Base-by-base conservation (phyloP, 768 basidiomycete genomes). In the Tylopilus sp. region DNA sequence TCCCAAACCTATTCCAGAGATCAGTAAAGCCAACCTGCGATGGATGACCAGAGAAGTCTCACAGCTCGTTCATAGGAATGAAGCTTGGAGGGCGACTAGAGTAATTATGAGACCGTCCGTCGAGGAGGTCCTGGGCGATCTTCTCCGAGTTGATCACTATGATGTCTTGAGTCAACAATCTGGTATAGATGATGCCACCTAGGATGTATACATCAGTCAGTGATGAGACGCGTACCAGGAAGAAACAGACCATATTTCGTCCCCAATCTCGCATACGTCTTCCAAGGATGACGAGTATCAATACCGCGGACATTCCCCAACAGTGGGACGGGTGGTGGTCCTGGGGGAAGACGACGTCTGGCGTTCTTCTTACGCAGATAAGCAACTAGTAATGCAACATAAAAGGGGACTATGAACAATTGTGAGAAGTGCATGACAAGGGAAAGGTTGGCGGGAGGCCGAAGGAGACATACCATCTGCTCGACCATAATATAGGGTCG, bases 61-160 rank as follows among this genome's bases (percentile, higher is more conserved):
- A 68, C 65, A 65, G 50, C 30, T 68, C 57, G 21, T 48, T 48
- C 42, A 63, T 43, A 13, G 42, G 50, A 14, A 50, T 26, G 21
- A 66, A 30, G 25, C 53, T 49, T 38, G 38, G 30, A n/a, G 65
- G 66, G 19, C 64, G 56, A 21, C 58, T 63, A 10, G 66, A 66
- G 46, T 68, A 66, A 24, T 53, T 66, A 1, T 49, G 37, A 16
- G 64, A 66, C 11, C 56, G 56, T 31, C 47, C 42, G 28, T 68
- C 56, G 9, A 66, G 56, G 16, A 66, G 62, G 22, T 61, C 65
- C 21, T 54, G 56, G 0, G 66, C 63, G 24, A 66, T 24, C 52
- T 60, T 55, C 25, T 68, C 66, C 0, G 63, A 68, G 28, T 63
- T 68, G 3, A 66, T 56, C 12, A 68, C 37, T 17, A 66, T 54